Percentiles rank a stretch among this genome's conserved stretches.
phyloP scores from a whole-genome alignment of 2,329 filamentous ascomycete genomes.

The Sporothrix phasma region DNA sequence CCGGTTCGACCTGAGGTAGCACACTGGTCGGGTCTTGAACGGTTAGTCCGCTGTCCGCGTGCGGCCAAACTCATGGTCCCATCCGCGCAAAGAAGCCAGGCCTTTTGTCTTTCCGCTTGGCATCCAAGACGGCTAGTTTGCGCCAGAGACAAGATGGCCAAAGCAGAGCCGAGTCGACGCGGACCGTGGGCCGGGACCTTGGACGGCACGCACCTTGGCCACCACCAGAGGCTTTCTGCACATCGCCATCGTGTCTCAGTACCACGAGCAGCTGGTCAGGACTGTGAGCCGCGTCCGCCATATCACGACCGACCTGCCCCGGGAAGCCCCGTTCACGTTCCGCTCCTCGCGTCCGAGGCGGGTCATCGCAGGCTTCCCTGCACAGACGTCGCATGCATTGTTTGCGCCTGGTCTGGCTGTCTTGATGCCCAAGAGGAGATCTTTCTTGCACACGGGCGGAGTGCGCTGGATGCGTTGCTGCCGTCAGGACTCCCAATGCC shows the following conservation, averaged over 20 bases:
- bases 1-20: too few species aligned
- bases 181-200: neutral
- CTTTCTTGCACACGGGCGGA: neutral
- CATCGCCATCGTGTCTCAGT: neutral
- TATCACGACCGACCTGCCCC: neutral
- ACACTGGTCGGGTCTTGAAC: too few species aligned
- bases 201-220: neutral
- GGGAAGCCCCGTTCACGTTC: neutral
- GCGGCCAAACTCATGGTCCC: neutral
- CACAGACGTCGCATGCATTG: neutral
- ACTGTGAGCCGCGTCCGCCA: neutral
- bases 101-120: neutral
- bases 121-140: neutral
- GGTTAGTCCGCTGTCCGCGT: neutral
- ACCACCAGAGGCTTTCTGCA: neutral
- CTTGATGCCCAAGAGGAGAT: constrained; percentile 4
- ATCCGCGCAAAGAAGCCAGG: neutral
- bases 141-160: neutral
- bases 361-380: neutral
- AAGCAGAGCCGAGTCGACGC: neutral
- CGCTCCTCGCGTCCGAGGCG: neutral
- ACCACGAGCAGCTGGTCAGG: too few species aligned
- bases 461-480: neutral
- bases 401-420: neutral
- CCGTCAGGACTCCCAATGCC: neutral